phyloP scores from a whole-genome alignment of 140 eudicot species.

The Ambrosia hybrid region DNA sequence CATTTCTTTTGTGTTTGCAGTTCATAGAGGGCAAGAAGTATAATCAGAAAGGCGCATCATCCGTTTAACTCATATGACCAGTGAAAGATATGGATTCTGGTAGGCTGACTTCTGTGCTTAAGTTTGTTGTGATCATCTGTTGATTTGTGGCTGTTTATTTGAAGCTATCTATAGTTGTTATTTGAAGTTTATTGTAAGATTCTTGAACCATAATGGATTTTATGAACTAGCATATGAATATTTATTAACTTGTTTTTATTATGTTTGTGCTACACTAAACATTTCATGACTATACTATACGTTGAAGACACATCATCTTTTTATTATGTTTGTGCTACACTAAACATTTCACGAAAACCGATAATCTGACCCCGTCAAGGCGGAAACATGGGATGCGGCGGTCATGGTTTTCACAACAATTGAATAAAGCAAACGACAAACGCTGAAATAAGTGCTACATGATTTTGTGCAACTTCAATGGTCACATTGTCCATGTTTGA shows the following conservation, averaged over 20 bases:
- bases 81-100: background rate
- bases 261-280: background rate
- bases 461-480: too few relatives aligned
- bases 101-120: background rate
- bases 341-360: too few relatives aligned
- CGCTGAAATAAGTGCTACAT: too few relatives aligned
- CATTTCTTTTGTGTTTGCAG: background rate
- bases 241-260: background rate
- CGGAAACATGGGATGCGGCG: too few relatives aligned
- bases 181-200: background rate
- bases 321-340: too few relatives aligned
- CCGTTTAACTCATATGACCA: background rate
- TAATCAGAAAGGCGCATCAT: background rate
- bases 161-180: background rate
- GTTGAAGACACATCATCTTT: too few relatives aligned
- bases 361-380: too few relatives aligned
- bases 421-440: too few relatives aligned
- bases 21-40: background rate
- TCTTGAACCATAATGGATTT: background rate
- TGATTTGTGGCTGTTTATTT: background rate
- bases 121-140: background rate
- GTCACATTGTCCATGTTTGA: too few relatives aligned
- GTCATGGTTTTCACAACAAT: too few relatives aligned
- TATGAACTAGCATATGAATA: background rate
- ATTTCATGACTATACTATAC: too few relatives aligned